Percentiles rank a stretch among this genome's conserved stretches.
These are phyloP conservation scores for Elongisporangium anandrum DNA, from an alignment of 352 stramenopile species.

Conservation along the genomic window DNA sequence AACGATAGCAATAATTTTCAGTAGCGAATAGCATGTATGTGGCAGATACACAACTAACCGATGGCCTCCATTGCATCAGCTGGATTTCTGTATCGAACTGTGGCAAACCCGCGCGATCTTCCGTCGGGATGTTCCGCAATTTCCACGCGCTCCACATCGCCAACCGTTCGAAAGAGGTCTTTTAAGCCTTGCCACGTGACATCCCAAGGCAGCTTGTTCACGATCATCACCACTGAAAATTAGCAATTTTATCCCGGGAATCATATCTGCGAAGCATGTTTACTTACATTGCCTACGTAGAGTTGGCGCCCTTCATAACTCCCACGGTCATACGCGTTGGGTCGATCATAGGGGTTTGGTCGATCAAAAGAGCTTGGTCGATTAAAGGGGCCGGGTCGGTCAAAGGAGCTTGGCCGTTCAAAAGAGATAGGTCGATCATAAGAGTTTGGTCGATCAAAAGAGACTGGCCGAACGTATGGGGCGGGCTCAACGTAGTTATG, in stretches of 20 bases:
- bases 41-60: slow-evolving; percentile 26
- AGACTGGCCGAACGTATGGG: neutral
- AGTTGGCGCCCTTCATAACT: slow-evolving; percentile 37
- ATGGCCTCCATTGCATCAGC: slow-evolving; percentile 55
- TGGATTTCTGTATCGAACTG: slow-evolving; percentile 57
- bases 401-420: neutral
- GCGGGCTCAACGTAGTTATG: neutral
- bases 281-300: slow-evolving; percentile 74
- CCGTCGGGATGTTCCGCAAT: slow-evolving; percentile 54
- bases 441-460: neutral
- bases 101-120: slow-evolving; percentile 61
- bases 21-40: neutral
- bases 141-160: slow-evolving; percentile 65
- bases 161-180: slow-evolving; percentile 56
- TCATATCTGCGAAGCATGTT: neutral
- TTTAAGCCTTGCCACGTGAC: slow-evolving; percentile 70
- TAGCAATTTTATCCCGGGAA: neutral
- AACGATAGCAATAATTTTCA: slow-evolving; percentile 1
- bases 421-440: neutral
- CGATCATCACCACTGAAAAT: slow-evolving; percentile 4
- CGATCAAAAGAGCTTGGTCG: neutral
- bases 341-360: neutral
- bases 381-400: neutral
- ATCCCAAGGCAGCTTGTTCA: slow-evolving; percentile 53
- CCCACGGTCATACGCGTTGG: slow-evolving; percentile 6